Evolutionary conservation across 441 rosid species (phyloP).

Genomic region (Adansonia gregorii): DNA sequence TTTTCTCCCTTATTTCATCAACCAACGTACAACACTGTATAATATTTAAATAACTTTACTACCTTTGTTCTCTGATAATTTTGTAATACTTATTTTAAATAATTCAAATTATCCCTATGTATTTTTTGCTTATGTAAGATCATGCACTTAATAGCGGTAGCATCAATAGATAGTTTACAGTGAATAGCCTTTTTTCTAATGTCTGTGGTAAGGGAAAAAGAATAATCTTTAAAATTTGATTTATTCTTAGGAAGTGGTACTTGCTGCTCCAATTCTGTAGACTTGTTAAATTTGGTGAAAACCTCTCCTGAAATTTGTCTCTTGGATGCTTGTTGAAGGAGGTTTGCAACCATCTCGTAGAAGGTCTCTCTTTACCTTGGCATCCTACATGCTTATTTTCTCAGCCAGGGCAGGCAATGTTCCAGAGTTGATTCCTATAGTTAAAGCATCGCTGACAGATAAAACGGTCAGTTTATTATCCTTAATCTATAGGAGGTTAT

Average conservation of each 20-base stretch:
- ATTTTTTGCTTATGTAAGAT: neutral
- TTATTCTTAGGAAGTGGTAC: conserved; percentile 16
- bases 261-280: conserved; percentile 3
- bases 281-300: conserved; percentile 29
- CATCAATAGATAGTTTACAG: neutral
- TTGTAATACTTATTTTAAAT: neutral
- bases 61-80: conserved; percentile 4
- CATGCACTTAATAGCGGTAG: neutral
- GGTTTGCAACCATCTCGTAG: conserved; percentile 73
- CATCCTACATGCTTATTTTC: conserved; percentile 88
- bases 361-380: conserved; percentile 85
- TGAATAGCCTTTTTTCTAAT: conserved; percentile 9
- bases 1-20: conserved; percentile 10
- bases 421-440: conserved; percentile 62
- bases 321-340: conserved; percentile 51
- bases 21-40: neutral
- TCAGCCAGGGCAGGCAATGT: conserved; percentile 78
- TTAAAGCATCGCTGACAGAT: conserved; percentile 66
- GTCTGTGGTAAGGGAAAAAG: conserved; percentile 1
- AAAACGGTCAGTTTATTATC: conserved; percentile 54
- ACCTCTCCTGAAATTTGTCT: conserved; percentile 23
- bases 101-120: neutral
- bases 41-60: conserved; percentile 20
- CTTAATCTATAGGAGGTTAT: neutral
- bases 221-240: neutral